Conservation (phyloP, 2,329 filamentous ascomycete species). For the Paecilomyces sp. region DNA sequence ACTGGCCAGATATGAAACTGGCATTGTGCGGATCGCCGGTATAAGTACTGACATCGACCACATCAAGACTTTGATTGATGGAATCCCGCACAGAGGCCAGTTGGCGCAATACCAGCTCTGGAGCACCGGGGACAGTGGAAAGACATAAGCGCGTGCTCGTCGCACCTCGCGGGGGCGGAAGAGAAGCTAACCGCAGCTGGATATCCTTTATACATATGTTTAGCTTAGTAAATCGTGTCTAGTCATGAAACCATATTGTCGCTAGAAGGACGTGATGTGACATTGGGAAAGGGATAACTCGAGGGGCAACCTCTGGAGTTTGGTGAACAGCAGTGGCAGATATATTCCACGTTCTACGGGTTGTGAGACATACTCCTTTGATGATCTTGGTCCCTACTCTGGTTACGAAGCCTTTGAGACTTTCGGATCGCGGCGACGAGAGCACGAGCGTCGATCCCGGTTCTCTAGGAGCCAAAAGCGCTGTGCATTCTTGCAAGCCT, state of each 20-base stretch:
- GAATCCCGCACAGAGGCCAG: constrained; percentile 66
- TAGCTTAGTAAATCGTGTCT: neutral
- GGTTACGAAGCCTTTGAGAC: constrained; percentile 86
- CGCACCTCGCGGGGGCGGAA: constrained; percentile 45
- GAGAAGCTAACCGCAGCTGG: constrained; percentile 59
- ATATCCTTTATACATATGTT: constrained; percentile 50
- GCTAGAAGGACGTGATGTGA: too few relatives aligned
- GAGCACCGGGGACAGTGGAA: constrained; percentile 46
- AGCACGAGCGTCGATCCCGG: constrained; percentile 83
- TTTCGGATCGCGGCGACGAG: constrained; percentile 78
- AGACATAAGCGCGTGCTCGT: constrained; percentile 46
- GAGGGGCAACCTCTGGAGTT: neutral
- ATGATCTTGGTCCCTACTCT: constrained; percentile 84
- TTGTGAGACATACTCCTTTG: constrained; percentile 63
- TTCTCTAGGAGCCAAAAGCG: constrained; percentile 75
- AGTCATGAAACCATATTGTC: neutral
- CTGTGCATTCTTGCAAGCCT: constrained; percentile 82
- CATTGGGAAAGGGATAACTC: neutral
- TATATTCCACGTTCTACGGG: neutral
- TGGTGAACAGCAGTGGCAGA: neutral
- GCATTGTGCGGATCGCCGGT: constrained; percentile 58
- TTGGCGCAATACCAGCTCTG: constrained; percentile 58
- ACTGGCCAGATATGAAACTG: constrained; percentile 51
- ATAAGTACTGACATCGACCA: constrained; percentile 70
- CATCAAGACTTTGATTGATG: constrained; percentile 75